Percentiles rank a stretch among this genome's conserved stretches.
phyloP scores from a whole-genome alignment of 345 rosid genomes.

The Eucalyptus erythrocorys region DNA sequence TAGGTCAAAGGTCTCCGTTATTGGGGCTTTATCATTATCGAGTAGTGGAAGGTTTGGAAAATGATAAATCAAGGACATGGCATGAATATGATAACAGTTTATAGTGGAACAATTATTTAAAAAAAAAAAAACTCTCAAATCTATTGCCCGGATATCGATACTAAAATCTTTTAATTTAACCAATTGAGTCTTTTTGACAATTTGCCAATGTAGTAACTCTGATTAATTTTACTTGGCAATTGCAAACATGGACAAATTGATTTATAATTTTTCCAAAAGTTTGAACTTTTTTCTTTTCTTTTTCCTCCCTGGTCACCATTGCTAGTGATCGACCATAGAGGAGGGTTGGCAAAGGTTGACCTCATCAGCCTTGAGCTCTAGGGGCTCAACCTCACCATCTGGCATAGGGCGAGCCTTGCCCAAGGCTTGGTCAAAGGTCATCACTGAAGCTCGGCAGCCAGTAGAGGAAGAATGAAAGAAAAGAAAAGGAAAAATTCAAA shows the following conservation, averaged over 20 bases:
- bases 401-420: not conserved
- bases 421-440: fast-evolving
- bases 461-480: not conserved
- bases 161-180: too few species aligned
- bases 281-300: not conserved
- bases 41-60: not conserved
- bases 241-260: not conserved
- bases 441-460: fast-evolving
- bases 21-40: not conserved
- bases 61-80: not conserved
- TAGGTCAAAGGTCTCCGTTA: not conserved
- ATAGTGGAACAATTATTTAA: not conserved
- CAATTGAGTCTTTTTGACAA: too few species aligned
- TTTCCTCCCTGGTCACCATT: not conserved
- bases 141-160: fast-evolving
- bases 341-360: not conserved
- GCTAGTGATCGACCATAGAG: too few species aligned
- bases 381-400: not conserved
- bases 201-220: not conserved
- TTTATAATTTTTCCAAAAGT: not conserved
- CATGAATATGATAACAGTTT: not conserved
- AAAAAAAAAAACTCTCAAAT: too few species aligned
- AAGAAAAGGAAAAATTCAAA: not conserved
- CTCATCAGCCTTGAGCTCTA: too few species aligned
- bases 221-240: too few species aligned